Conservation (phyloP, 1,284 basidiomycete species). For the Cerioporus squamosus region DNA sequence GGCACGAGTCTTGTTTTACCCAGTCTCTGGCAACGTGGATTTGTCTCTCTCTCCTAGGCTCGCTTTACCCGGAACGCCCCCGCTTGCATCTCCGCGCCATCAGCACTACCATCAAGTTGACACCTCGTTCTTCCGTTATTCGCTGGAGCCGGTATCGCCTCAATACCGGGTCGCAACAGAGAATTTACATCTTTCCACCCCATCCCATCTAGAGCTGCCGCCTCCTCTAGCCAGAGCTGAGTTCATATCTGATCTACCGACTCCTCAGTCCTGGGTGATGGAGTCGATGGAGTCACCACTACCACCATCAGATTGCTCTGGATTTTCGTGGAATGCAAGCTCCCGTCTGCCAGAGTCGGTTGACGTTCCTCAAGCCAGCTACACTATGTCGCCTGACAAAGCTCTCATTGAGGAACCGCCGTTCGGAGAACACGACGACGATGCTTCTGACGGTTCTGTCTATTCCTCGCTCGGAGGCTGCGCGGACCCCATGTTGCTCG, state of each 20-base stretch:
- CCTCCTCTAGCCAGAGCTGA: not conserved
- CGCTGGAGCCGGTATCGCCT: too few species aligned
- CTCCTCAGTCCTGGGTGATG: not conserved
- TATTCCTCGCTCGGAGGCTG: not conserved
- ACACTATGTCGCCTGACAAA: slow-evolving; percentile 4
- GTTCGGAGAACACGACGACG: not conserved
- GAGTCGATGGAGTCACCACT: not conserved
- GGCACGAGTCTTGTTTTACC: slow-evolving; percentile 22
- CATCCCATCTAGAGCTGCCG: slow-evolving; percentile 3
- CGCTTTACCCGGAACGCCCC: too few species aligned
- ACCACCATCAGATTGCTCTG: slow-evolving; percentile 9
- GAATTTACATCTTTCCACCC: not conserved
- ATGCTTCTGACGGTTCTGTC: not conserved
- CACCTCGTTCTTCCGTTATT: too few species aligned
- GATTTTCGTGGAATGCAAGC: slow-evolving; percentile 1
- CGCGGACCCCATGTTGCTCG: not conserved
- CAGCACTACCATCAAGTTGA: too few species aligned
- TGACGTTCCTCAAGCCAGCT: slow-evolving; percentile 19
- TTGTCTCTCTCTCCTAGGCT: too few species aligned
- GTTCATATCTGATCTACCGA: slow-evolving; percentile 12
- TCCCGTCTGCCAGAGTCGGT: not conserved
- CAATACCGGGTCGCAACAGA: not conserved
- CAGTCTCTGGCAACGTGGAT: not conserved
- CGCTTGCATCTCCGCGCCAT: too few species aligned
- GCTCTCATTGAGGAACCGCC: not conserved